These are phyloP conservation scores for Urochloa ruziziensis DNA, from an alignment of 176 grass and related monocot genomes.

Conservation along the genomic window DNA sequence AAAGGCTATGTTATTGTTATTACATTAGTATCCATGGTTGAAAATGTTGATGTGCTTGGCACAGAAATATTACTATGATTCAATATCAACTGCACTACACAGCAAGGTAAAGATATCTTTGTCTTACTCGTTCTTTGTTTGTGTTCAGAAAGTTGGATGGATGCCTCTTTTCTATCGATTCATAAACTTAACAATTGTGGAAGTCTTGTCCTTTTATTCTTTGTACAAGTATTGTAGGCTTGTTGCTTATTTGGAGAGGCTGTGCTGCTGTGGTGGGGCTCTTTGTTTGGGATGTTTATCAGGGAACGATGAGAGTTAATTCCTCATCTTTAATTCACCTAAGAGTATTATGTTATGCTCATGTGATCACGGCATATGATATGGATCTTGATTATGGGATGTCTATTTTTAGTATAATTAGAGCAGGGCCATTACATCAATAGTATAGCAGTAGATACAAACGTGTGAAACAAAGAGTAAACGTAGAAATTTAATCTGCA, in stretches of 20 bases:
- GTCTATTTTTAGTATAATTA: neutral
- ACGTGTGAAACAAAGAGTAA: neutral
- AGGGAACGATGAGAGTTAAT: neutral
- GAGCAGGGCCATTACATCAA: neutral
- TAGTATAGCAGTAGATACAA: neutral
- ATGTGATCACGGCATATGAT: neutral
- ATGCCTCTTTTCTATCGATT: neutral
- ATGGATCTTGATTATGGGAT: neutral
- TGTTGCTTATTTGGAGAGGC: neutral
- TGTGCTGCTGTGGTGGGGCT: neutral
- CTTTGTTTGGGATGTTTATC: neutral
- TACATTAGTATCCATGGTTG: neutral
- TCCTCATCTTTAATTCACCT: neutral
- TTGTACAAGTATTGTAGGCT: neutral
- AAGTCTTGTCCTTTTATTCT: neutral
- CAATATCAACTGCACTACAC: neutral
- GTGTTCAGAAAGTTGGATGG: neutral
- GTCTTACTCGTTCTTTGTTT: neutral
- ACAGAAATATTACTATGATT: neutral
- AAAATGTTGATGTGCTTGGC: neutral
- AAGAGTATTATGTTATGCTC: neutral
- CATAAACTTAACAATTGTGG: neutral
- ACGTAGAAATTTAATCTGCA: neutral
- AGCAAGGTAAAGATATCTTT: neutral
- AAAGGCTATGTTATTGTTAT: no score